phyloP scores from a whole-genome alignment of 2,329 filamentous ascomycete genomes.

The Canariomyces notabilis region DNA sequence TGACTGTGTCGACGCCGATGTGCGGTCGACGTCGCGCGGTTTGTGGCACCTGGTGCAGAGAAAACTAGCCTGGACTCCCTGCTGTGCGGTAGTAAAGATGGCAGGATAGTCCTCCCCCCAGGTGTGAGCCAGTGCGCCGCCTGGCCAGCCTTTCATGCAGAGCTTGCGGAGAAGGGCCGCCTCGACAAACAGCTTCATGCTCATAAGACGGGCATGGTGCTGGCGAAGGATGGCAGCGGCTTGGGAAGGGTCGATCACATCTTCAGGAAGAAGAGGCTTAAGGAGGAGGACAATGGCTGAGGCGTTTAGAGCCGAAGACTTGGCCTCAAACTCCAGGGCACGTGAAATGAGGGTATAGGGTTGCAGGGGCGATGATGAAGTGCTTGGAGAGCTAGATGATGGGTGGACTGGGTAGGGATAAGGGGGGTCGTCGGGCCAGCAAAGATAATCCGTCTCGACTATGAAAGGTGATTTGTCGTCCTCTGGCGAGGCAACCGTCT shows the following conservation, averaged over 20 bases:
- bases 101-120: constrained; percentile 53
- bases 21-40: constrained; percentile 49
- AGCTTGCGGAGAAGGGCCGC: constrained; percentile 58
- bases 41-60: constrained; percentile 53
- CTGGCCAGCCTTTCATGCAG: constrained; percentile 53
- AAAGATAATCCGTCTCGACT: constrained; percentile 55
- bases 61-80: constrained; percentile 49
- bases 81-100: constrained; percentile 50
- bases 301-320: constrained; percentile 53
- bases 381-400: constrained; percentile 15
- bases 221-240: constrained; percentile 53
- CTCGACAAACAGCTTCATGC: constrained; percentile 55
- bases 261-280: constrained; percentile 50
- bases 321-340: constrained; percentile 52
- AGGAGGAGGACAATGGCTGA: constrained; percentile 58
- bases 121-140: constrained; percentile 36
- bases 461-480: constrained; percentile 30
- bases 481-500: constrained; percentile 8
- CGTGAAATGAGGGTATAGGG: constrained; percentile 51
- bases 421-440: constrained; percentile 52
- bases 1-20: constrained; percentile 34
- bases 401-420: constrained; percentile 45
- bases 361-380: constrained; percentile 41
- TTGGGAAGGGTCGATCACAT: constrained; percentile 51
- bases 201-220: constrained; percentile 55